Evolutionary conservation across 2,329 filamentous ascomycete genomes (phyloP).

Genomic region (Tricladium varicosporioides): DNA sequence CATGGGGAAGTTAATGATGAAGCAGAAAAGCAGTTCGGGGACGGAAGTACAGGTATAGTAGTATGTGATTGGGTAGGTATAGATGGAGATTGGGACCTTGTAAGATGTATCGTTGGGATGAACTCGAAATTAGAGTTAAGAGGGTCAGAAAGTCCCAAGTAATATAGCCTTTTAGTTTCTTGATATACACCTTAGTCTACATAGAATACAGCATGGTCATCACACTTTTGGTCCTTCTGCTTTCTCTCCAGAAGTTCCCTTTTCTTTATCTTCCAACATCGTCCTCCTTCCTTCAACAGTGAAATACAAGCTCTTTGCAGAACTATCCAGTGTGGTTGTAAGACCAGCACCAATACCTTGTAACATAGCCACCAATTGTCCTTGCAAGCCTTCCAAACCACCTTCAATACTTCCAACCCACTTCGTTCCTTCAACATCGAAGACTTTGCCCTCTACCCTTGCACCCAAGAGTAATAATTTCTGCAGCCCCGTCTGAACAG

Average conservation of each 20-base stretch:
- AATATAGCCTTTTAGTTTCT: conserved; percentile 9
- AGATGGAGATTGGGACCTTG: conserved; percentile 85
- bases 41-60: conserved; percentile 81
- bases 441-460: conserved; percentile 69
- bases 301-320: conserved; percentile 79
- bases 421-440: conserved; percentile 44
- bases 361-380: conserved; percentile 77
- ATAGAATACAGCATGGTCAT: conserved; percentile 29
- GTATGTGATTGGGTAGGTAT: conserved; percentile 92
- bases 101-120: conserved; percentile 85
- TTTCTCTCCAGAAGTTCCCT: conserved; percentile 20
- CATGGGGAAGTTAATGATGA: conserved; percentile 43
- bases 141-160: conserved; percentile 5
- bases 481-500: conserved; percentile 76
- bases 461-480: conserved; percentile 88
- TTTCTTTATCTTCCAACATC: conserved; percentile 73
- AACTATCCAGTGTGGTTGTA: conserved; percentile 75
- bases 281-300: conserved; percentile 79
- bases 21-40: conserved; percentile 47
- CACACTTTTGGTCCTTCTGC: conserved; percentile 20
- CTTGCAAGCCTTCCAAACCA: conserved; percentile 75
- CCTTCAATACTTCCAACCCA: conserved; percentile 78
- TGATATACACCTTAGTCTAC: conserved; percentile 22
- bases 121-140: conserved; percentile 64
- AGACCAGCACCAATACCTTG: conserved; percentile 77